A percentile compares a stretch with the other conserved stretches of the same genome.
These are phyloP conservation scores for Neopestalotiopsis clavispora DNA, from an alignment of 2,329 filamentous ascomycete genomes.

Conservation along the genomic window DNA sequence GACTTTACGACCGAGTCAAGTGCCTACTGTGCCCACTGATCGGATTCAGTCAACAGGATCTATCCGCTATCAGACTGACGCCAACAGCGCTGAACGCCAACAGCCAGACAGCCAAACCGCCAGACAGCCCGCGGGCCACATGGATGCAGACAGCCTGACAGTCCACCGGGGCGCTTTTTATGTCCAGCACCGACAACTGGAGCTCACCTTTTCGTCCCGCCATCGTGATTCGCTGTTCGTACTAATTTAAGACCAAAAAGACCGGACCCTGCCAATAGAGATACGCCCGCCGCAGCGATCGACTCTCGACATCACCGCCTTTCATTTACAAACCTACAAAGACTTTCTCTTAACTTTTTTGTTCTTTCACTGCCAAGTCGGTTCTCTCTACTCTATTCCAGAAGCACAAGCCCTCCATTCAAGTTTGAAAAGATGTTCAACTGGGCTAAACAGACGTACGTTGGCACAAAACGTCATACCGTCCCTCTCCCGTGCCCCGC, in stretches of 20 bases:
- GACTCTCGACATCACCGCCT: conserved; percentile 12
- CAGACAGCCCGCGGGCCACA: too few species aligned
- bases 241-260: not conserved
- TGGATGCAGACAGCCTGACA: too few species aligned
- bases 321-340: conserved; percentile 4
- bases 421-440: conserved; percentile 72
- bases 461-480: conserved; percentile 24
- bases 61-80: too few species aligned
- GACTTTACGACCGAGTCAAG: too few species aligned
- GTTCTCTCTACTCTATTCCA: not conserved
- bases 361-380: not conserved
- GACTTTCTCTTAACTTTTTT: not conserved
- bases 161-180: not conserved
- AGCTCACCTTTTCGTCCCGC: conserved; percentile 4
- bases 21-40: too few species aligned
- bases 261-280: not conserved
- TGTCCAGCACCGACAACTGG: conserved; percentile 8
- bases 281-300: not conserved
- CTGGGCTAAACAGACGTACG: conserved; percentile 92
- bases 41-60: too few species aligned
- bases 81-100: too few species aligned
- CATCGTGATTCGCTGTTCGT: conserved; percentile 11
- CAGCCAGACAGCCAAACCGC: too few species aligned
- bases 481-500: conserved; percentile 8
- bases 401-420: not conserved